Evolutionary conservation across 768 basidiomycete genomes (phyloP).

Genomic region (Naganishia randhawae): DNA sequence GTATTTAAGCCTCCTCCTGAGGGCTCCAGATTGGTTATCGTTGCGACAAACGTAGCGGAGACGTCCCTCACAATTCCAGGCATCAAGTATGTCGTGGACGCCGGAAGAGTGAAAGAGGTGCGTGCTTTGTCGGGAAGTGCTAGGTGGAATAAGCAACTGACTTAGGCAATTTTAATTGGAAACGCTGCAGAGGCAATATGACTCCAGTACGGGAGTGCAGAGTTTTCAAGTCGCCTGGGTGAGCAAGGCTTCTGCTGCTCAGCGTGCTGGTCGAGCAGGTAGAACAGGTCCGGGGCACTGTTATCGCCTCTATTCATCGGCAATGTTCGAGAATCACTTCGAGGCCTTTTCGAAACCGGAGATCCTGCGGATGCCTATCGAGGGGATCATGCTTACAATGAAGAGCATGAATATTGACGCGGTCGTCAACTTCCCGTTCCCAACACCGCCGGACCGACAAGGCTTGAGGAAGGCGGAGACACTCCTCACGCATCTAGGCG

Average conservation of each 20-base stretch:
- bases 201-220: conserved; percentile 75
- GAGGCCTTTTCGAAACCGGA: conserved; percentile 82
- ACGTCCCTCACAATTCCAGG: conserved; percentile 95
- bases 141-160: neutral
- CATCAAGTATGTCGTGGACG: conserved; percentile 96
- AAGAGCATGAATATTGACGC: conserved; percentile 98
- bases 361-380: conserved; percentile 91
- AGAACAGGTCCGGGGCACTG: conserved; percentile 98
- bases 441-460: conserved; percentile 81
- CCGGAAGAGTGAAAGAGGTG: conserved; percentile 91
- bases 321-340: conserved; percentile 89
- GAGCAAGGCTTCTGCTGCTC: conserved; percentile 89
- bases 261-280: conserved; percentile 92
- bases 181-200: conserved; percentile 68
- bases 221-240: conserved; percentile 89
- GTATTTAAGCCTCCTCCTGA: conserved; percentile 82
- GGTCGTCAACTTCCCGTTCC: conserved; percentile 96
- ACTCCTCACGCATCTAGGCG: conserved; percentile 74
- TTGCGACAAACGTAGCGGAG: conserved; percentile 94
- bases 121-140: neutral
- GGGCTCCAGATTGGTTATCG: conserved; percentile 79
- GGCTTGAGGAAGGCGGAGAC: conserved; percentile 76
- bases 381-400: conserved; percentile 95
- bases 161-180: neutral
- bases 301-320: conserved; percentile 92